phyloP scores from a whole-genome alignment of 1,139 yeast species.

The Yamadazyma oceani region DNA sequence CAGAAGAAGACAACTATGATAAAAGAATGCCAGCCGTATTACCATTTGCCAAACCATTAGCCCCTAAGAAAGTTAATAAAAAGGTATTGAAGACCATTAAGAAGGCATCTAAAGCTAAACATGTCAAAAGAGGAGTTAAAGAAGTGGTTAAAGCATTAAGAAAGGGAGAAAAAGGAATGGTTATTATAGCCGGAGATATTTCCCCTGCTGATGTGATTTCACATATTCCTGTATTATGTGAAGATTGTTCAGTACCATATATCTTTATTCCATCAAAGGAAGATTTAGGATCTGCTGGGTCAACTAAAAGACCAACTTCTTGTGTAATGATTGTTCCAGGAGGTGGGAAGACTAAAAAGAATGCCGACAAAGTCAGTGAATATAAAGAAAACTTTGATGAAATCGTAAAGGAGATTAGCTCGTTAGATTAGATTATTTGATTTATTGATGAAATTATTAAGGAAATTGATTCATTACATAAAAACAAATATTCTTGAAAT shows the following conservation, averaged over 20 bases:
- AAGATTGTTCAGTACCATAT: slow-evolving; percentile 87
- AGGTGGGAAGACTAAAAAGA: slow-evolving; percentile 83
- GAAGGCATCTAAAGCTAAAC: slow-evolving; percentile 97
- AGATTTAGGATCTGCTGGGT: slow-evolving; percentile 98
- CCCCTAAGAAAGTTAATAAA: slow-evolving; percentile 93
- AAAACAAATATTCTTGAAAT: no score
- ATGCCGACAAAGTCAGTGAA: slow-evolving; percentile 78
- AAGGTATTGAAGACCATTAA: slow-evolving; percentile 93
- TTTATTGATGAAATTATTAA: no score
- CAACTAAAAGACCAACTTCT: slow-evolving; percentile 98
- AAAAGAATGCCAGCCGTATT: slow-evolving; percentile 84
- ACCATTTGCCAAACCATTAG: slow-evolving; percentile 93
- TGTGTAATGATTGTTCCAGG: slow-evolving; percentile 98
- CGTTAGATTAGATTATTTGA: slow-evolving; percentile 22
- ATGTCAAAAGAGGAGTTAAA: slow-evolving; percentile 97
- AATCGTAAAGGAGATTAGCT: slow-evolving; percentile 82
- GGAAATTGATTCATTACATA: no score
- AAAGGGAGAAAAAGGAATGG: slow-evolving; percentile 97
- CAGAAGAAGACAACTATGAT: slow-evolving; percentile 83
- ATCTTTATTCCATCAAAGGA: slow-evolving; percentile 95
- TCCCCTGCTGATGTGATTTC: slow-evolving; percentile 97
- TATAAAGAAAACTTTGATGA: slow-evolving; percentile 93
- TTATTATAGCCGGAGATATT: slow-evolving; percentile 95
- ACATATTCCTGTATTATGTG: slow-evolving; percentile 96
- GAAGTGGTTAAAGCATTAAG: slow-evolving; percentile 97